A percentile compares a stretch with the other conserved stretches of the same genome.
Conservation (phyloP, 495 filamentous ascomycete genomes). For the Aspergillus sclerotiicarbonarius region DNA sequence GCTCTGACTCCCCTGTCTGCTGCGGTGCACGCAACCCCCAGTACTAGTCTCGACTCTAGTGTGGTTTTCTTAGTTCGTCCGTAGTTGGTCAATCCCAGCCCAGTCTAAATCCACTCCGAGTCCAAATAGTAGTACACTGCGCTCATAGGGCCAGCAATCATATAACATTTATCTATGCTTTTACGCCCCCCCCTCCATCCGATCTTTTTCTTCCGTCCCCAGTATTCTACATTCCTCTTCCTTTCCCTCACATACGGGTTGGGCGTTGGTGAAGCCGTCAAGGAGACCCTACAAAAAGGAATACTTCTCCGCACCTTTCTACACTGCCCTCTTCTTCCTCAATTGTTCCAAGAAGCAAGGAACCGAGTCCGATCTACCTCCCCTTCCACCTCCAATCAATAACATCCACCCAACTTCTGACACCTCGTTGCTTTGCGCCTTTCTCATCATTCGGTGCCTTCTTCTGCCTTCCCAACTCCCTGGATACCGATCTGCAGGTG, state of each 20-base stretch:
- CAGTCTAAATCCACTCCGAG: constrained; percentile 18
- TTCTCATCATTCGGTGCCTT: neutral
- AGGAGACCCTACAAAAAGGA: constrained; percentile 1
- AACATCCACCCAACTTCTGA: neutral
- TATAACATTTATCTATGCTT: constrained; percentile 35
- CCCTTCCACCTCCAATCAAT: neutral
- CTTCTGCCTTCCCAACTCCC: neutral
- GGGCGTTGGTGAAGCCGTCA: neutral
- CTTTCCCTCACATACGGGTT: neutral
- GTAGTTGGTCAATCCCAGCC: constrained; percentile 22
- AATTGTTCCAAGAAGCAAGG: constrained; percentile 6
- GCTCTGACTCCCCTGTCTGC: constrained; percentile 15
- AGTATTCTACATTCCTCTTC: constrained; percentile 4
- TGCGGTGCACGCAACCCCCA: constrained; percentile 15
- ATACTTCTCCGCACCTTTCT: neutral
- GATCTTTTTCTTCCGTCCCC: constrained; percentile 6
- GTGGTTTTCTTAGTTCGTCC: constrained; percentile 18
- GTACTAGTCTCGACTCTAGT: constrained; percentile 18
- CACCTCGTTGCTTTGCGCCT: neutral
- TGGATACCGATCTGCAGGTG: too few species aligned
- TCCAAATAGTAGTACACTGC: constrained; percentile 18
- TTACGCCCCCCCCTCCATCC: constrained; percentile 26
- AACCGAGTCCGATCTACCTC: neutral
- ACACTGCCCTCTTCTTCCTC: neutral
- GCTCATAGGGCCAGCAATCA: constrained; percentile 30